Evolutionary conservation across 176 grass and related monocot genomes (phyloP).

Genomic region (Dendrocalamus sinicus): DNA sequence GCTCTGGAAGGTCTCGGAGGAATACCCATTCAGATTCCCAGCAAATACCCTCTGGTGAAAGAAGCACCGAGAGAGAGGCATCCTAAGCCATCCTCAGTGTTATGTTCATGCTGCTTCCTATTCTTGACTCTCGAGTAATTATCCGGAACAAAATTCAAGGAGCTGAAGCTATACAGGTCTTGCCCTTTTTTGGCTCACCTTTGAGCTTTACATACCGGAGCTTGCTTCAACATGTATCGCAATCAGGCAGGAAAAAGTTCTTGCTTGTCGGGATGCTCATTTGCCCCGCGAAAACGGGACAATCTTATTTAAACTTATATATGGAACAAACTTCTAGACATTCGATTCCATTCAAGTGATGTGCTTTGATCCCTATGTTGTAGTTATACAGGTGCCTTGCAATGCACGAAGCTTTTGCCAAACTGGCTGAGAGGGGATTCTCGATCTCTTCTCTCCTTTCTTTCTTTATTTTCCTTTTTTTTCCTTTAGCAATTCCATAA

Average conservation of each 20-base stretch:
- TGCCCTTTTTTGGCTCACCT: slow-evolving; percentile 48
- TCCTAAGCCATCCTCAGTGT: slow-evolving; percentile 57
- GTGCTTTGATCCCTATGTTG: slow-evolving; percentile 31
- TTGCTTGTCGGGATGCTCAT: slow-evolving; percentile 51
- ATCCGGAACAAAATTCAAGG: slow-evolving; percentile 49
- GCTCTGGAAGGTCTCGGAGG: slow-evolving; percentile 47
- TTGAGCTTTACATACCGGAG: slow-evolving; percentile 49
- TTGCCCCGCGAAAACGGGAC: slow-evolving; percentile 54
- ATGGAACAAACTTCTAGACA: slow-evolving; percentile 42
- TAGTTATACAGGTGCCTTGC: slow-evolving; percentile 47
- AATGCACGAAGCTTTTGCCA: slow-evolving; percentile 41
- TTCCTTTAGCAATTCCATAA: slow-evolving; percentile 38
- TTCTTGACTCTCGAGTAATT: slow-evolving; percentile 48
- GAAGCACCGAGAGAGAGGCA: slow-evolving; percentile 66
- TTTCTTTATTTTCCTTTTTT: slow-evolving; percentile 13
- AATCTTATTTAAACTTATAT: slow-evolving; percentile 48
- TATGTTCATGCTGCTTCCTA: slow-evolving; percentile 40
- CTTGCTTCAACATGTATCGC: slow-evolving; percentile 55
- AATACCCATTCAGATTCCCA: slow-evolving; percentile 51
- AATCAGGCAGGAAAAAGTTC: slow-evolving; percentile 62
- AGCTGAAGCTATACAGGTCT: slow-evolving; percentile 55
- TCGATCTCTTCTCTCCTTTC: slow-evolving; percentile 13
- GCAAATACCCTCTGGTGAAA: slow-evolving; percentile 63
- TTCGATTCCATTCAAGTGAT: slow-evolving; percentile 36
- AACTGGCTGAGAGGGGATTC: slow-evolving; percentile 41